These are phyloP conservation scores for Colletotrichum tanaceti DNA, from an alignment of 2,329 filamentous ascomycete genomes.

Conservation along the genomic window DNA sequence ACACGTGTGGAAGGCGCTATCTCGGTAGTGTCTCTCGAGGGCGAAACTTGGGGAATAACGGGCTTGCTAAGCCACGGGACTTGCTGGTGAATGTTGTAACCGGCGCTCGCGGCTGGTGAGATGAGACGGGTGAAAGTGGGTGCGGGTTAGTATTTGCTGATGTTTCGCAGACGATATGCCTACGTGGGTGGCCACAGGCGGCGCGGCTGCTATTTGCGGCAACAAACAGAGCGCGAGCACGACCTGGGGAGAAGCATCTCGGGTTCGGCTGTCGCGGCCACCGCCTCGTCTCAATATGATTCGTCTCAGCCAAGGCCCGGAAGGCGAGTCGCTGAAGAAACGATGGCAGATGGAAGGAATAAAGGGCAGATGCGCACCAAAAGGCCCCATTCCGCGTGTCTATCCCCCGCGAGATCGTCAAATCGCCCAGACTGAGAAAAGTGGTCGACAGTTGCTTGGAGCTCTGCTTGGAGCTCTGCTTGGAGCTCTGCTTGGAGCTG, in stretches of 20 bases:
- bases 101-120: background rate
- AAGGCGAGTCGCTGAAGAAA: constrained; percentile 15
- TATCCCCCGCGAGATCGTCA: constrained; percentile 22
- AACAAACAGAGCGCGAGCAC: background rate
- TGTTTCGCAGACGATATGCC: background rate
- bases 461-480: background rate
- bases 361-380: background rate
- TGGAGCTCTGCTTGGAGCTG: background rate
- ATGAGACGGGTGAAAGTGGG: background rate
- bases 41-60: constrained; percentile 26
- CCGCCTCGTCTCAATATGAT: background rate
- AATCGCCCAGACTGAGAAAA: constrained; percentile 10
- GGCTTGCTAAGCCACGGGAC: constrained; percentile 31
- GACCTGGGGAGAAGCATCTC: background rate
- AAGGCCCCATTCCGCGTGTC: constrained; percentile 3
- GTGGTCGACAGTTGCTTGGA: constrained; percentile 6
- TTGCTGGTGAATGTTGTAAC: constrained; percentile 18
- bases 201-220: constrained; percentile 7
- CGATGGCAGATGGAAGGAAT: background rate
- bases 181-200: constrained; percentile 6
- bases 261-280: background rate
- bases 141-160: constrained; percentile 1
- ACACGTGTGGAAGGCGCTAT: constrained; percentile 32
- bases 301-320: background rate
- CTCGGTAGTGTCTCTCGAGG: constrained; percentile 31